These are phyloP conservation scores for Arctium lappa DNA, from an alignment of 129 eudicot species.

Conservation along the genomic window DNA sequence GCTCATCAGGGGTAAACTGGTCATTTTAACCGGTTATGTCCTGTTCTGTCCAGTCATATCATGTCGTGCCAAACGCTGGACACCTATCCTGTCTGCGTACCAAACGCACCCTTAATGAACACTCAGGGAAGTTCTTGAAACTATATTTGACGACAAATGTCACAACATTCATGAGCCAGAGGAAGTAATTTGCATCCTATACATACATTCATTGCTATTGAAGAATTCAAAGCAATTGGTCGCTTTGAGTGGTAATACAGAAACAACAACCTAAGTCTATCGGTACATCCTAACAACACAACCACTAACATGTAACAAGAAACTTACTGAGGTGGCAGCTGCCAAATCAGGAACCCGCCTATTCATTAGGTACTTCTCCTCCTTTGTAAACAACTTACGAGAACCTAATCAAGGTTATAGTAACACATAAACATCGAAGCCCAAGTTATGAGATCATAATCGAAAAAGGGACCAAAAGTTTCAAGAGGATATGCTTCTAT, in stretches of 20 bases:
- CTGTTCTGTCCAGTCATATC: too few species aligned
- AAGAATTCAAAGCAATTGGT: background rate
- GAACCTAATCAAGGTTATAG: slow-evolving; percentile 47
- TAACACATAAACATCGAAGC: background rate
- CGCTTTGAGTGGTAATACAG: background rate
- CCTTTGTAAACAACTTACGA: slow-evolving; percentile 80
- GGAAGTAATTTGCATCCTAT: background rate
- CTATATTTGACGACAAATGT: too few species aligned
- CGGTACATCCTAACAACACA: too few species aligned
- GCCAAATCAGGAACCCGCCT: slow-evolving; percentile 77
- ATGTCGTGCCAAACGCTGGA: too few species aligned
- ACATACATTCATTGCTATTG: background rate
- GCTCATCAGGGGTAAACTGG: too few species aligned
- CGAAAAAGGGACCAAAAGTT: background rate
- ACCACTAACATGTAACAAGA: background rate
- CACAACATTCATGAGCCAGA: too few species aligned
- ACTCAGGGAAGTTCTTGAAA: too few species aligned
- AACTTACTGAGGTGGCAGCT: slow-evolving; percentile 87
- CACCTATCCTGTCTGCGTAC: too few species aligned
- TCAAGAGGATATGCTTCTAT: background rate
- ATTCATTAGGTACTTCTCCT: slow-evolving; percentile 77
- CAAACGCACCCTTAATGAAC: too few species aligned
- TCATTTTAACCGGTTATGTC: too few species aligned
- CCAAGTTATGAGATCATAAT: slow-evolving; percentile 2
- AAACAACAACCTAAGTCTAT: background rate